Evolutionary conservation across 257 asterid species (phyloP), one percentile per base, ranked within the genome.

Genomic region (Thymus quinquecostatus): DNA sequence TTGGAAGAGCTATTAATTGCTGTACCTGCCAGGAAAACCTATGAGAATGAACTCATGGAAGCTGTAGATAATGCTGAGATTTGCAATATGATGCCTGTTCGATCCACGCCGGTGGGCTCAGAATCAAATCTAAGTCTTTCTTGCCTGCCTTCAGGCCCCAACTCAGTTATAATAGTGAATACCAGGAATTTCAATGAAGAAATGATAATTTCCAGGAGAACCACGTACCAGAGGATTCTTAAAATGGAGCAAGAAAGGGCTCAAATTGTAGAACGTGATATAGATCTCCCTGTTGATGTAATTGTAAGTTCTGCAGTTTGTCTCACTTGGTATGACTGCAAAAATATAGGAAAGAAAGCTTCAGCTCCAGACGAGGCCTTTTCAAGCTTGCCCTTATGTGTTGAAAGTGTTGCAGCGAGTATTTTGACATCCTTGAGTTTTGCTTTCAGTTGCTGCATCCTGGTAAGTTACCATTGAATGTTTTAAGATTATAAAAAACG

Each of bases 381-480:
- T 76, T 86, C 99, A 60, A 85, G 88, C 86, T 87, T 95, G 88
- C 85, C 99, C 33, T 74, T 86, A 68, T 95, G 96, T 78, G 81
- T 92, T 66, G 98, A 89, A 84, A 89, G 95, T 86, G 78, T 92
- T 74, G 99, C 99, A 30, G 87, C 92, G 10, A 85, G 84, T 81
- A 76, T 80, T 77, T 84, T 95, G 80, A 92, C 96, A 40, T 92
- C 96, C 71, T 80, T 95, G 87, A 92, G 98, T 79, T 92, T 82
- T 82, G 86, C 99, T 84, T 95, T 92, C 89, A 82, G 87, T 78
- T 84, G 89, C 88, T 95, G 97, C 92, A 86, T 92, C 77, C 88
- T 95, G 96, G 97, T 95, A 95, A 86, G 73, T 77, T 66, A 57
- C 69, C 78, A 45, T 81, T 75, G 38, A 41, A 76, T 53, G 36